phyloP scores from a whole-genome alignment of 768 basidiomycete species.

The Auricularia sp. region DNA sequence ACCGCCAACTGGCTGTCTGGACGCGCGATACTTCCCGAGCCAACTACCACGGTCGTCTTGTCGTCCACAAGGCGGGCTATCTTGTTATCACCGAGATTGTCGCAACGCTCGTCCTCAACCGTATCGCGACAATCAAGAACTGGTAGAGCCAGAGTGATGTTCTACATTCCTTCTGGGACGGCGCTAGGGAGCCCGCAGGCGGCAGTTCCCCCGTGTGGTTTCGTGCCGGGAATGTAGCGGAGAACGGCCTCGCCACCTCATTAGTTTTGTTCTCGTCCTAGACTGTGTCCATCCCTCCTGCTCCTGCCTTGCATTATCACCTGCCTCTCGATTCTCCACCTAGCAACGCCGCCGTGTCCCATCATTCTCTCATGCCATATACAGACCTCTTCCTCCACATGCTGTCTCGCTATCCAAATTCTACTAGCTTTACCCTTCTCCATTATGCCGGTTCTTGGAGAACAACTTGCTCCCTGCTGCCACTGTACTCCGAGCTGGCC shows the following conservation, averaged over 20 bases:
- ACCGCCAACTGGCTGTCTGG: conserved; percentile 51
- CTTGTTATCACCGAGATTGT: conserved; percentile 65
- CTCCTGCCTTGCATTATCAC: too few relatives aligned
- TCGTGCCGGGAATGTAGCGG: background rate
- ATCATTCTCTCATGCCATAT: background rate
- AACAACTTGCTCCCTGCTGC: too few relatives aligned
- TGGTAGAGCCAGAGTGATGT: conserved; percentile 30
- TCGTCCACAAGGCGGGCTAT: conserved; percentile 48
- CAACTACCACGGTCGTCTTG: conserved; percentile 49
- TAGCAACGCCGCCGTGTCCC: background rate
- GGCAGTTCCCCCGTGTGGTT: background rate
- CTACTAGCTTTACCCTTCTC: too few relatives aligned
- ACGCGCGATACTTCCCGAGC: conserved; percentile 37
- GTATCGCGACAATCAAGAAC: conserved; percentile 50
- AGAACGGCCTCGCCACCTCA: too few relatives aligned
- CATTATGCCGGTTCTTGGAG: too few relatives aligned
- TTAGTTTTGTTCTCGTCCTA: too few relatives aligned
- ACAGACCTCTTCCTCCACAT: too few relatives aligned
- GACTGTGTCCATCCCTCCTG: too few relatives aligned
- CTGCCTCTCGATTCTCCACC: too few relatives aligned
- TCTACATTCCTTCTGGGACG: background rate
- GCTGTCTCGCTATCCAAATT: background rate
- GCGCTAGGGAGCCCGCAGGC: background rate
- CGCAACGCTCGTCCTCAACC: conserved; percentile 64
- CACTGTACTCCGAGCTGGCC: too few relatives aligned